Conservation (phyloP, 257 asterid species). For the Solanum arcanum region DNA sequence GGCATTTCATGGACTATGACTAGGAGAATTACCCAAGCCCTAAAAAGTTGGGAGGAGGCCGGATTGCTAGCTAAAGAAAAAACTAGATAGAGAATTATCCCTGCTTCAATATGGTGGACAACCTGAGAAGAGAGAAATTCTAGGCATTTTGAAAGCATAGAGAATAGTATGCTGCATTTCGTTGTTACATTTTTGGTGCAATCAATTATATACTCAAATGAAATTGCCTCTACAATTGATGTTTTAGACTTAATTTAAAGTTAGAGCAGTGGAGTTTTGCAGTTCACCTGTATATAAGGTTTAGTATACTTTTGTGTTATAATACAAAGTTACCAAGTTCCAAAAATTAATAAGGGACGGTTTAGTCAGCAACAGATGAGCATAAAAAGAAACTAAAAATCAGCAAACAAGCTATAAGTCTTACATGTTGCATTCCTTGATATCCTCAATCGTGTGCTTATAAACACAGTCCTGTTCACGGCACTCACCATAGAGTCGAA, state of each 20-base stretch:
- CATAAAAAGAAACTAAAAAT: not conserved
- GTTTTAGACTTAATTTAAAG: too few relatives aligned
- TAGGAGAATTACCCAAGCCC: not conserved
- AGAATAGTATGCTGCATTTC: too few relatives aligned
- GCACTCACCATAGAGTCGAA: constrained; percentile 75
- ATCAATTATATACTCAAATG: too few relatives aligned
- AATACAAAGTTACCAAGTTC: too few relatives aligned
- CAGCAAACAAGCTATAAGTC: not conserved
- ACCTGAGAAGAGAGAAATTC: too few relatives aligned
- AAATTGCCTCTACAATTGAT: too few relatives aligned
- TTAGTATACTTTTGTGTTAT: too few relatives aligned
- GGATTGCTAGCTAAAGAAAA: not conserved
- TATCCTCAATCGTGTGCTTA: constrained; percentile 90
- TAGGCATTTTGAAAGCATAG: too few relatives aligned
- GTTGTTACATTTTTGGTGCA: too few relatives aligned
- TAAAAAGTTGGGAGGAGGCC: not conserved
- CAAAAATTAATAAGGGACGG: not conserved
- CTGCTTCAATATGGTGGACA: too few relatives aligned
- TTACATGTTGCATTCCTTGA: constrained; percentile 89
- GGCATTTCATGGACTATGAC: not conserved
- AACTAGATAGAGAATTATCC: not conserved
- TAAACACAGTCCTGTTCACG: constrained; percentile 94
- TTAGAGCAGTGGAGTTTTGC: too few relatives aligned
- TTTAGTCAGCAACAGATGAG: not conserved
- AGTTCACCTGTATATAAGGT: too few relatives aligned